Base-by-base conservation (phyloP, 768 basidiomycete species). In the Leccinum barrowsii region DNA sequence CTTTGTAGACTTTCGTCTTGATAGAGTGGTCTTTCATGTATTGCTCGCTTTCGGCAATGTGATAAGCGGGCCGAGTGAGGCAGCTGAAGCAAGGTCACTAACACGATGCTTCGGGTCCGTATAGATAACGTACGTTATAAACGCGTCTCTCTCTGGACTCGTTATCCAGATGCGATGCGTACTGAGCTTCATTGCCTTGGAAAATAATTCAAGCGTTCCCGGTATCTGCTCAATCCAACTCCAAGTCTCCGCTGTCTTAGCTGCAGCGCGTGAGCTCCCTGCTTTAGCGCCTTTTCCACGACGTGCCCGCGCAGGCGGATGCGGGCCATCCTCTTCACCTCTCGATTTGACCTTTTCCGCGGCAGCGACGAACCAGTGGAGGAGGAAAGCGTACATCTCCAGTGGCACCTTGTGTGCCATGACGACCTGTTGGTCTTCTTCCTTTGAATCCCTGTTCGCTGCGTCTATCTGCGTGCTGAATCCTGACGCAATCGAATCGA, bases 91-190 rank as follows among this genome's bases (percentile, higher is more conserved):
- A 6, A 44, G 34, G 61, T 65, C 42, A 66, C 28, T 47, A 34
- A 30, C 15, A 19, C 6, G 13, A 46, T 7, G 7, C 8, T 32
- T 13, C 17, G 10, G 1, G 44, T 2, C 15, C 10, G 12, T 7
- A 42, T 1, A 44, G 15, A 58, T 2, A 7, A 47, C 62, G 6
- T 19, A 79, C 92, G 81, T 86, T 58, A 98, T 81, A 65, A 98
- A 94, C 0, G 84, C 82, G 62, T 98, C 96, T 64, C 86, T 75
- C 70, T 98, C 95, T 0, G 85, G 85, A 5, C 86, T 89, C 7
- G 90, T 92, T 51, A 87, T 85, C 96, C 96, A 98, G 62, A 99
- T 86, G 46, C 94, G 79, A 67, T 91, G 89, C 80, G 67, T 82
- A 77, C 57, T 89, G 61, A 86, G 72, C 46, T 73, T 74, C 57